phyloP scores from a whole-genome alignment of 2,329 filamentous ascomycete species.

The Pestalotiopsis sp. region DNA sequence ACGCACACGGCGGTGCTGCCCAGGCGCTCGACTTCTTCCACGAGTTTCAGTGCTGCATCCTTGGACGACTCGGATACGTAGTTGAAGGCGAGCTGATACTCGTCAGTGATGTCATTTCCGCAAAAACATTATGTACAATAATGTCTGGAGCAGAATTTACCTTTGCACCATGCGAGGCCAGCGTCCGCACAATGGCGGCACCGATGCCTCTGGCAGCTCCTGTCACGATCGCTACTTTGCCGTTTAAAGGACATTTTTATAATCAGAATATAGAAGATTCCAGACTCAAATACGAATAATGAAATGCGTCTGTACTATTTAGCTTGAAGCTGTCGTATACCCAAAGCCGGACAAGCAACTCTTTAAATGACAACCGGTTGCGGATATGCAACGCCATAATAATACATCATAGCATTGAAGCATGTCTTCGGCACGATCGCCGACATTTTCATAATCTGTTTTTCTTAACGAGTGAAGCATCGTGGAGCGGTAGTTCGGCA shows the following conservation, averaged over 20 bases:
- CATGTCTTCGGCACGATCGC: not conserved
- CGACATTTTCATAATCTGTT: not conserved
- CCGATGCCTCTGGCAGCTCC: constrained; percentile 21
- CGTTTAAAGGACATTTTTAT: not conserved
- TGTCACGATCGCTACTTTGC: not conserved
- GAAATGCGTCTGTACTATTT: too few species aligned
- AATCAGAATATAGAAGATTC: not conserved
- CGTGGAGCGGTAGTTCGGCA: not conserved
- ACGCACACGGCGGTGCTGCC: constrained; percentile 12
- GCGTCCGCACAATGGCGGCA: constrained; percentile 12
- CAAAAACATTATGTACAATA: not conserved
- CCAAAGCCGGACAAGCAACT: too few species aligned
- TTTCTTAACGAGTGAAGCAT: not conserved
- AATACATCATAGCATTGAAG: too few species aligned
- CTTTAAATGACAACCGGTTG: too few species aligned
- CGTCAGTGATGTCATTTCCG: not conserved
- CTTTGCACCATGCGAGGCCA: constrained; percentile 8
- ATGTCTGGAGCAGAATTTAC: not conserved
- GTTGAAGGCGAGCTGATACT: constrained; percentile 14
- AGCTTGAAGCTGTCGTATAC: too few species aligned
- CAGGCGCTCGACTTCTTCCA: constrained; percentile 9
- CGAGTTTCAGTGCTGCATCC: constrained; percentile 8
- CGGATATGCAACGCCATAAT: too few species aligned
- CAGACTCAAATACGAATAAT: too few species aligned
- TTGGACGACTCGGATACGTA: constrained; percentile 17